Base-by-base conservation (phyloP, 805 yeast genomes). In the Yarrowia divulgata region DNA sequence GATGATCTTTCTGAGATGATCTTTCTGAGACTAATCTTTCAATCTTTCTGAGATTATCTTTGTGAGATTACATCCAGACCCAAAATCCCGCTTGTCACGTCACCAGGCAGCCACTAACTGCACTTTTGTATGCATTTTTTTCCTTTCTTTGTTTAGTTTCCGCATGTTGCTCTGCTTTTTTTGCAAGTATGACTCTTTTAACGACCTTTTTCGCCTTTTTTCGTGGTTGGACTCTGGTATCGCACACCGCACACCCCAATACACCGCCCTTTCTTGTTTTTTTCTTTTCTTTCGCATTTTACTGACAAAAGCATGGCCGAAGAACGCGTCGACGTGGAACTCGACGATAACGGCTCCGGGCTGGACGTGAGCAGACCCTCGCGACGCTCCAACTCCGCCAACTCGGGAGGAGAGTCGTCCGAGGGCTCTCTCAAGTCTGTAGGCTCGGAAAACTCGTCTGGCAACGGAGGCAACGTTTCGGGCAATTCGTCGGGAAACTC, bases 311-410 rank as follows among this genome's bases (percentile, higher is more conserved):
- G 58, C 43, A 42, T 57, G 63, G 29, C 63, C 39, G 63, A 57
- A 57, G 48, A 40, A 57, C 63, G 48, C 8, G 48, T 57, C 48
- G 63, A 40, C 48, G 63, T 57, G 10, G 63, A 57, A 23, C 63
- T 57, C 63, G 63, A 57, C 63, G 63, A 57, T 6, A 40, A 57
- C 48, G 63, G 63, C 48, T 57, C n/a, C 19, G 63, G 63, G 19
- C 48, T 57, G 2, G 63, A 57, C n/a, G 63, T 57, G 39, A 40
- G 48, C 37, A 23, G 63, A 29, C 63, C 63, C 6, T 4, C 48
- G 14, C 48, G 63, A 57, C 18, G 63, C 39, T 57, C 63, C 14
- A 57, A 57, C n/a, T 57, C 63, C 8, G 63, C 63, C 14, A 57
- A 57, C 39, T 57, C 63, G 0, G 63, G 48, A 3, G 63, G 63